A percentile compares a stretch with the other conserved stretches of the same genome.
phyloP scores from a whole-genome alignment of 83 land plant genomes.

The Picea abies region DNA sequence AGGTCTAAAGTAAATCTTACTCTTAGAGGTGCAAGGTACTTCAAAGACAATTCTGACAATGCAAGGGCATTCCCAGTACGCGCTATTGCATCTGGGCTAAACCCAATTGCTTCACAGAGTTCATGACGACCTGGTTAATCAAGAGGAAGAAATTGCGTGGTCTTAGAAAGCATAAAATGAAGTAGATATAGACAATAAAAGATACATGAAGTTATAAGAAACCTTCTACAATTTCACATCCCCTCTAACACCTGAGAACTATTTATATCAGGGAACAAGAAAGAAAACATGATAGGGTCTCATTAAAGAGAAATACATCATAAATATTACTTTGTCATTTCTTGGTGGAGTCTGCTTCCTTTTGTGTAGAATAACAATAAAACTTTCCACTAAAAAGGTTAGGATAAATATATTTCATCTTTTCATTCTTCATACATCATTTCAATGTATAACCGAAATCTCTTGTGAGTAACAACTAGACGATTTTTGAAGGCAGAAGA shows the following conservation, averaged over 20 bases:
- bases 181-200: background rate
- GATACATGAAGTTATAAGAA: background rate
- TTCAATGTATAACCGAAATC: no score
- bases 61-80: constrained; percentile 80
- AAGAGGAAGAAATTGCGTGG: background rate
- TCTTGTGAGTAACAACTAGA: no score
- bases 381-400: no score
- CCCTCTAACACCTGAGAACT: background rate
- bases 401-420: no score
- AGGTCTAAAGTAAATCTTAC: constrained; percentile 29
- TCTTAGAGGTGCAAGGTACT: constrained; percentile 74
- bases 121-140: constrained; percentile 77
- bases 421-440: no score
- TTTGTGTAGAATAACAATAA: no score
- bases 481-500: no score
- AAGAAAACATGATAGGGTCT: no score
- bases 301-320: no score
- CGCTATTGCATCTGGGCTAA: constrained; percentile 77
- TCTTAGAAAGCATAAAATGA: background rate
- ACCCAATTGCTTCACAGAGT: constrained; percentile 67
- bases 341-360: no score
- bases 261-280: background rate
- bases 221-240: background rate
- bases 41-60: constrained; percentile 70
- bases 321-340: no score